These are phyloP conservation scores for Theobroma cacao DNA, from an alignment of 345 rosid genomes.

Conservation along the genomic window DNA sequence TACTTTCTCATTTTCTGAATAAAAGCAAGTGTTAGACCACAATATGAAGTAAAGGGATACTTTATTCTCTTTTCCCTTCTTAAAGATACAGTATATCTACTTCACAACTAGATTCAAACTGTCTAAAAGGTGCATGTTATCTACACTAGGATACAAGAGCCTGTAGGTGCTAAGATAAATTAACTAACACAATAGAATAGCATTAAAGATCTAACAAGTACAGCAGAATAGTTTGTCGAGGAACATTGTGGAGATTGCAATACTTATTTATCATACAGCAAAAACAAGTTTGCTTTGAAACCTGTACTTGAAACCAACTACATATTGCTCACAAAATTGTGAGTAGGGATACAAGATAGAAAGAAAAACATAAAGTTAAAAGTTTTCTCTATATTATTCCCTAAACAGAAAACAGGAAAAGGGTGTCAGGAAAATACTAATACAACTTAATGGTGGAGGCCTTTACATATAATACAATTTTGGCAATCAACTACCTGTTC, in stretches of 20 bases:
- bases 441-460: neutral
- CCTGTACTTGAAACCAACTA: neutral
- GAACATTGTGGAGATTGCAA: neutral
- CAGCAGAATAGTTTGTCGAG: neutral
- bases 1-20: constrained; percentile 84
- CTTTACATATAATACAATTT: neutral
- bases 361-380: neutral
- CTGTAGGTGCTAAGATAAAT: neutral
- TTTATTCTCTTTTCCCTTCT: neutral
- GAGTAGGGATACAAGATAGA: neutral
- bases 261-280: neutral
- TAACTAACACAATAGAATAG: neutral
- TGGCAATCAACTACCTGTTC: neutral
- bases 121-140: neutral
- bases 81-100: neutral
- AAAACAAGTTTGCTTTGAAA: neutral
- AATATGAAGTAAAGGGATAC: neutral
- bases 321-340: neutral
- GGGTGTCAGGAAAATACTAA: neutral
- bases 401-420: neutral
- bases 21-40: constrained; percentile 12
- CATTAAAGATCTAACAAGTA: neutral
- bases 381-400: neutral
- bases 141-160: neutral
- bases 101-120: neutral